Conservation (phyloP, 345 rosid genomes). For the Eucalyptus erythrocorys region DNA sequence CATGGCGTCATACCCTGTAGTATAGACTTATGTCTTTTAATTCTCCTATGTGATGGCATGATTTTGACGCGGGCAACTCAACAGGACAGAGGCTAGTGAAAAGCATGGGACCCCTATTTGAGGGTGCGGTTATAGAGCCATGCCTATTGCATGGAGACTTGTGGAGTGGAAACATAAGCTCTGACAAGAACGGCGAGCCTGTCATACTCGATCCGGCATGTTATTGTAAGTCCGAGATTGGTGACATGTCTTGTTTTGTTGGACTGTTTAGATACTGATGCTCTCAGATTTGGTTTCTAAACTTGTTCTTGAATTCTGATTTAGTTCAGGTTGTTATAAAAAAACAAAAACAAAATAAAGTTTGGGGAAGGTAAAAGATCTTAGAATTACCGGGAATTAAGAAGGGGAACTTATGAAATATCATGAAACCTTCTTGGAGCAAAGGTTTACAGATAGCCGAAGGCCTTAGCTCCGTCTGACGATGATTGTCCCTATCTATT, state of each 20-base stretch:
- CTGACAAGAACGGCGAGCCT: slow-evolving; percentile 72
- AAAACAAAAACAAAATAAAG: background rate
- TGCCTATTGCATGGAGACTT: slow-evolving; percentile 95
- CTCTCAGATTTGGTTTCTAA: background rate
- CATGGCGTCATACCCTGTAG: background rate
- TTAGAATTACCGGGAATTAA: background rate
- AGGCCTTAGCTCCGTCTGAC: background rate
- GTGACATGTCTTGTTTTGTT: background rate
- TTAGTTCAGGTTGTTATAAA: background rate
- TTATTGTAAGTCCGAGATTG: slow-evolving; percentile 40
- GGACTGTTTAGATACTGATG: background rate
- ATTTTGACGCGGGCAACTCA: background rate
- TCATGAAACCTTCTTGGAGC: background rate
- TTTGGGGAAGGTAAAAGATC: background rate
- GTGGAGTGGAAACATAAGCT: slow-evolving; percentile 90
- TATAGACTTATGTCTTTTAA: background rate
- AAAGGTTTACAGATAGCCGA: background rate
- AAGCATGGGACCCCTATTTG: slow-evolving; percentile 70
- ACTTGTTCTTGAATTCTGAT: background rate
- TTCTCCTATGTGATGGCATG: background rate
- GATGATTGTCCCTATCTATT: background rate
- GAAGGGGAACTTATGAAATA: background rate
- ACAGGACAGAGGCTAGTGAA: slow-evolving; percentile 67
- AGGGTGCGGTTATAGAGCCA: slow-evolving; percentile 49
- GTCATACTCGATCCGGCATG: slow-evolving; percentile 97